Conservation (phyloP, 1,284 basidiomycete genomes). For the Melampsora americana region DNA sequence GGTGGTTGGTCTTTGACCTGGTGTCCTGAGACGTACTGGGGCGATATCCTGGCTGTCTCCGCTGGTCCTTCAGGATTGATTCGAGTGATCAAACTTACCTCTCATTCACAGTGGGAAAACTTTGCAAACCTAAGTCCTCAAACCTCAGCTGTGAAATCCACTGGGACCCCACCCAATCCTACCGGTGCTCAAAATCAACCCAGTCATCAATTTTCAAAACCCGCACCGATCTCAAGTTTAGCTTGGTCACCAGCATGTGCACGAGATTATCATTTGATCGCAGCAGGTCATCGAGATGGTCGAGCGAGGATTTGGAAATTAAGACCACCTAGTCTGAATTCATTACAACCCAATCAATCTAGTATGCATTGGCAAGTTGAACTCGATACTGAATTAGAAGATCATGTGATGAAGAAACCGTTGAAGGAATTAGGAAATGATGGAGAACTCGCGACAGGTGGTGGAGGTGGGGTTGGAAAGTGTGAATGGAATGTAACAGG, state of each 20-base stretch:
- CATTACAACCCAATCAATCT: conserved; percentile 49
- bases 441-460: too few relatives aligned
- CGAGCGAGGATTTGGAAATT: conserved; percentile 80
- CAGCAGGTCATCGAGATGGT: conserved; percentile 79
- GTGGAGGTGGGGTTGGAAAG: conserved; percentile 43
- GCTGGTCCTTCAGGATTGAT: conserved; percentile 69
- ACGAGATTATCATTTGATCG: conserved; percentile 82
- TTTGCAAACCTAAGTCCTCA: conserved; percentile 53
- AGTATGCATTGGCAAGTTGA: conserved; percentile 68
- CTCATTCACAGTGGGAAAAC: conserved; percentile 51
- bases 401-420: conserved; percentile 61
- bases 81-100: conserved; percentile 63
- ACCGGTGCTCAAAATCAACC: not conserved
- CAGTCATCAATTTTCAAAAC: conserved; percentile 45
- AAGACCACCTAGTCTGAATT: conserved; percentile 59
- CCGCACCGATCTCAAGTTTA: conserved; percentile 62
- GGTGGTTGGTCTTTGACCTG: conserved; percentile 88
- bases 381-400: conserved; percentile 78
- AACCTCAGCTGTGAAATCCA: conserved; percentile 40
- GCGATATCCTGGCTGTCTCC: conserved; percentile 73
- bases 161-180: conserved; percentile 25
- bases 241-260: conserved; percentile 90
- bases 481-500: conserved; percentile 75
- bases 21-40: conserved; percentile 92
- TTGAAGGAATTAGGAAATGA: not conserved